Evolutionary conservation across 148 eudicot genomes (phyloP).

Genomic region (Hydrangea macrophylla): DNA sequence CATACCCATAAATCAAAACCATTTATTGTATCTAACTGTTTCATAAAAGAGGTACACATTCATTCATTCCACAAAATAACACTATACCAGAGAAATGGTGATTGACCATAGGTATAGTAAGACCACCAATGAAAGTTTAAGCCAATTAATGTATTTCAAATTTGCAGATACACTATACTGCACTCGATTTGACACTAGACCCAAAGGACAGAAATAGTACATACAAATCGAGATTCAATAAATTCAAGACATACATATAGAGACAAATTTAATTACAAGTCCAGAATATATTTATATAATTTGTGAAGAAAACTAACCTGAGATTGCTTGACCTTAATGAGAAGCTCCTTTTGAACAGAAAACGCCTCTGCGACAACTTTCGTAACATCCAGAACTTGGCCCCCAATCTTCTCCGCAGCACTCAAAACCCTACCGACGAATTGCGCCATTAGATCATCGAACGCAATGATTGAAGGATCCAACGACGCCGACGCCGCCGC

Average conservation of each 20-base stretch:
- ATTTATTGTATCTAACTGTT: background rate
- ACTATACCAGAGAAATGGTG: background rate
- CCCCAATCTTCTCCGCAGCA: conserved; percentile 86
- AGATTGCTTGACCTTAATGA: conserved; percentile 63
- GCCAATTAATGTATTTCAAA: background rate
- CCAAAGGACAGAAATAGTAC: too few relatives aligned
- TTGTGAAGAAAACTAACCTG: conserved; percentile 37
- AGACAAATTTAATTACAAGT: background rate
- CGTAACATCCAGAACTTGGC: conserved; percentile 65
- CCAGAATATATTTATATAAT: background rate
- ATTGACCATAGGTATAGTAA: too few relatives aligned
- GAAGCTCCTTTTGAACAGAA: conserved; percentile 61
- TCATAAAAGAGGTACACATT: background rate
- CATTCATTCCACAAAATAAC: background rate
- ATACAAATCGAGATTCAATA: background rate
- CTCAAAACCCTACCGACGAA: conserved; percentile 49
- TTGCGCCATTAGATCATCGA: conserved; percentile 60
- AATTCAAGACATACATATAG: background rate
- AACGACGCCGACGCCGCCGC: conserved; percentile 25
- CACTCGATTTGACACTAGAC: too few relatives aligned
- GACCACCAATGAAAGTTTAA: background rate
- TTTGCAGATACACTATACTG: too few relatives aligned
- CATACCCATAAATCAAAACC: background rate
- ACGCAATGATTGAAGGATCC: conserved; percentile 79
- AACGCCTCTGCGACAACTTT: conserved; percentile 57